These are phyloP conservation scores for Hypoxylon sp. DNA, from an alignment of 2,329 filamentous ascomycete species.

Conservation along the genomic window DNA sequence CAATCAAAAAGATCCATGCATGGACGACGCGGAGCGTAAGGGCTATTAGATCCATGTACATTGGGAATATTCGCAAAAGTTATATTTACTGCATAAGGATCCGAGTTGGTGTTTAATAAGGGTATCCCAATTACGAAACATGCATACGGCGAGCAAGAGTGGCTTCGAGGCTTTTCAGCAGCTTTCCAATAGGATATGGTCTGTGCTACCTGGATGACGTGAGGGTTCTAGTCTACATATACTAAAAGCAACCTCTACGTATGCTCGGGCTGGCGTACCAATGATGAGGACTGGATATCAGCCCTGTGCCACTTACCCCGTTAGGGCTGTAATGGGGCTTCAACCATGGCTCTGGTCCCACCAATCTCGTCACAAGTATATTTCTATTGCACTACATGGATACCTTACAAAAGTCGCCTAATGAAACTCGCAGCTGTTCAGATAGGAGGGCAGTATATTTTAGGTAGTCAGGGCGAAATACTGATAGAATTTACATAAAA, in stretches of 20 bases:
- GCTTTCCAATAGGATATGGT: not conserved
- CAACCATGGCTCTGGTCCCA: constrained; percentile 28
- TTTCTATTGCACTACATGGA: constrained; percentile 10
- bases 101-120: too few species aligned
- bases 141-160: too few species aligned
- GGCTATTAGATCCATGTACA: constrained; percentile 10
- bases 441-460: not conserved
- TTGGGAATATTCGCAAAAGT: constrained; percentile 23
- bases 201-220: not conserved
- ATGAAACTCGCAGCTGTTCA: not conserved
- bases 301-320: constrained; percentile 34
- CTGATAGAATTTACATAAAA: not conserved
- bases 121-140: too few species aligned
- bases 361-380: constrained; percentile 25
- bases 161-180: not conserved
- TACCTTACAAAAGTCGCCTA: too few species aligned
- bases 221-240: constrained; percentile 13
- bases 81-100: constrained; percentile 15
- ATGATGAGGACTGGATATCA: constrained; percentile 31
- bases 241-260: constrained; percentile 15
- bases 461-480: not conserved
- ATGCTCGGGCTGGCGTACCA: constrained; percentile 31
- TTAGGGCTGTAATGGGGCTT: constrained; percentile 36
- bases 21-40: constrained; percentile 3
- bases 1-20: constrained; percentile 6